These are phyloP conservation scores for Solanum pinnatisectum DNA, from an alignment of 257 asterid genomes.

Conservation along the genomic window DNA sequence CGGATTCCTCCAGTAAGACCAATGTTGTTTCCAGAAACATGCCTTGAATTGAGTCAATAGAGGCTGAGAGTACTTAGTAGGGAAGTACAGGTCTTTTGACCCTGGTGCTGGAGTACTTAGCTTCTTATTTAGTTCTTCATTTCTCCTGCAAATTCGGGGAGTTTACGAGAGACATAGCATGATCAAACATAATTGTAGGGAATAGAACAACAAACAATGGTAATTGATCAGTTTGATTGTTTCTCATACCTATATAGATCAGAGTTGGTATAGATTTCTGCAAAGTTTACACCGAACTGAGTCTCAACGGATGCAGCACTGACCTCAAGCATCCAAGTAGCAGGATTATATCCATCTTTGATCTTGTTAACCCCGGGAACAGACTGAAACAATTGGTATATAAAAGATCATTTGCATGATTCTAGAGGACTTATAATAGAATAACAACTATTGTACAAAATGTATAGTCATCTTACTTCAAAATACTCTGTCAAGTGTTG, in stretches of 20 bases:
- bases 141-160: constrained; percentile 28
- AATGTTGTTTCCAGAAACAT: constrained; percentile 60
- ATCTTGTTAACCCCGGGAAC: constrained; percentile 42
- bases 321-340: constrained; percentile 64
- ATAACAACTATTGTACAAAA: not conserved
- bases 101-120: constrained; percentile 35
- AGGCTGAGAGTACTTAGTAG: constrained; percentile 55
- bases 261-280: constrained; percentile 40
- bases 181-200: not conserved
- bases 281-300: constrained; percentile 40
- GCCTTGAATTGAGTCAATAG: constrained; percentile 38
- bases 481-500: constrained; percentile 43
- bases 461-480: constrained; percentile 20
- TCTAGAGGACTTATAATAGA: not conserved
- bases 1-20: constrained; percentile 71
- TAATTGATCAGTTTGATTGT: not conserved
- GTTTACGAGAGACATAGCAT: not conserved
- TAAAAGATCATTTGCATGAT: not conserved
- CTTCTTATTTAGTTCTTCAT: constrained; percentile 32
- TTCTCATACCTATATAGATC: constrained; percentile 32
- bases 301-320: constrained; percentile 43
- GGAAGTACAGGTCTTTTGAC: constrained; percentile 42
- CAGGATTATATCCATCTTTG: constrained; percentile 54
- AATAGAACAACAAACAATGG: not conserved
- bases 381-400: constrained; percentile 17